A percentile compares a stretch with the other conserved stretches of the same genome.
phyloP scores from a whole-genome alignment of 176 grass and related monocot species.

The maize (Zea mays) region DNA sequence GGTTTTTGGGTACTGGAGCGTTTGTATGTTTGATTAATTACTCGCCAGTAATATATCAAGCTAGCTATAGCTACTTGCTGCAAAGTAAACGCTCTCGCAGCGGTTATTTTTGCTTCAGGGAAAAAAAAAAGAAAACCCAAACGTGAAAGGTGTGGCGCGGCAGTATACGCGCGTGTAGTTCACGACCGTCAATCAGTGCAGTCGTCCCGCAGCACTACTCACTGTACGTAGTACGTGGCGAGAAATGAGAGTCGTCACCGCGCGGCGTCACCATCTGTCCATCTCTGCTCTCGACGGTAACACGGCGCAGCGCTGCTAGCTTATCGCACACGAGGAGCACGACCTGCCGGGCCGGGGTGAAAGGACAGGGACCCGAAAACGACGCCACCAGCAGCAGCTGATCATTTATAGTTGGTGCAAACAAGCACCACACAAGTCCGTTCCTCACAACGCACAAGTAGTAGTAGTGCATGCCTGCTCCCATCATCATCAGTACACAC shows the following conservation, averaged over 20 bases:
- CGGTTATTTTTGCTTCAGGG: no score
- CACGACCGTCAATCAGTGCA: background rate
- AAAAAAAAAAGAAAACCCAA: no score
- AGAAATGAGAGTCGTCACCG: background rate
- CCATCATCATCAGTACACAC: background rate
- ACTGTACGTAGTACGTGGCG: background rate
- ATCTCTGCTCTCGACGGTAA: background rate
- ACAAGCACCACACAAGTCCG: conserved; percentile 12
- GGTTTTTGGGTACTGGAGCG: no score
- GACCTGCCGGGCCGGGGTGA: background rate
- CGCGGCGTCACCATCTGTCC: background rate
- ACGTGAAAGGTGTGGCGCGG: background rate
- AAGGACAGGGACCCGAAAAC: conserved; percentile 10
- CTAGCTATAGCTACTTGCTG: no score
- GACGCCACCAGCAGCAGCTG: background rate
- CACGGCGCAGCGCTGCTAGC: background rate
- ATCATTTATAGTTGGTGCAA: conserved; percentile 26
- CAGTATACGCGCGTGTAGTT: background rate
- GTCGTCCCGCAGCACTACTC: background rate
- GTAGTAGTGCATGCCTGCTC: no score
- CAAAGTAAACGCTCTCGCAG: no score
- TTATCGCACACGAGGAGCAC: conserved; percentile 23
- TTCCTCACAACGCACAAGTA: conserved; percentile 4
- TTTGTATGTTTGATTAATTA: no score
- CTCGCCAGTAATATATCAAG: no score